Base-by-base conservation (phyloP, 2,329 filamentous ascomycete genomes). In the Aurifilum marmelostoma region DNA sequence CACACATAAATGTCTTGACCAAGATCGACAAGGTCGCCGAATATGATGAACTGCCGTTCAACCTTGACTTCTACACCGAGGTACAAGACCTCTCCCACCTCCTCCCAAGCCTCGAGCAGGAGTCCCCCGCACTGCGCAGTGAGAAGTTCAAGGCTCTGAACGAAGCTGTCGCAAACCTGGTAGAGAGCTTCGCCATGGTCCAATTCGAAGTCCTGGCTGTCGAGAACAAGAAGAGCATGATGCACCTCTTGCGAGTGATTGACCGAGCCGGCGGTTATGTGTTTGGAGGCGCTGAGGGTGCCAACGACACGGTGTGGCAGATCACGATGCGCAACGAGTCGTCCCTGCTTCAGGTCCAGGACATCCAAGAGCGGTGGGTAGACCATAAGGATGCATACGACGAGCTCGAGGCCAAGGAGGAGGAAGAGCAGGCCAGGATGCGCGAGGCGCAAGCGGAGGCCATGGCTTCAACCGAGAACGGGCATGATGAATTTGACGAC, bases 181-280 rank as follows among this genome's bases (percentile, higher is more conserved):
- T 99, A 47, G 92, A 97, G 76, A 92, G 91, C 75, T 98, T 97
- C 77, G 91, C 92, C 0, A 86, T 99, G 4, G 94, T 99, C 1
- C 89, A 89, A 0, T 99, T 97, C 76, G 94, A 98, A 78, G 97
- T 97, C 0, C 83, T 99, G 39, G 94, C 96, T 0, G 94, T 99
- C 1, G 96, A 99, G 80, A 96, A 99, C 77, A 97, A 97, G 79
- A 92, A 91, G 80, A 97, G 92, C 77, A 97, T 99, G 94, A 97
- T 97, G 88, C 90, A 92, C 74, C 84, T 99, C 4, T 83, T 99
- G 65, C 89, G 92, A 60, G 91, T 95, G 0, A 94, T 99, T 76
- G 96, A 99, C 78, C 88, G 96, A 56, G 95, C 96, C 0, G 91
- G 93, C 12, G 96, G 96, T 0, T 98, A 98, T 80, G 92, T 94